A percentile compares a stretch with the other conserved stretches of the same genome.
phyloP scores from a whole-genome alignment of 352 stramenopile species.

The Thalassiosira livingstoniorum region DNA sequence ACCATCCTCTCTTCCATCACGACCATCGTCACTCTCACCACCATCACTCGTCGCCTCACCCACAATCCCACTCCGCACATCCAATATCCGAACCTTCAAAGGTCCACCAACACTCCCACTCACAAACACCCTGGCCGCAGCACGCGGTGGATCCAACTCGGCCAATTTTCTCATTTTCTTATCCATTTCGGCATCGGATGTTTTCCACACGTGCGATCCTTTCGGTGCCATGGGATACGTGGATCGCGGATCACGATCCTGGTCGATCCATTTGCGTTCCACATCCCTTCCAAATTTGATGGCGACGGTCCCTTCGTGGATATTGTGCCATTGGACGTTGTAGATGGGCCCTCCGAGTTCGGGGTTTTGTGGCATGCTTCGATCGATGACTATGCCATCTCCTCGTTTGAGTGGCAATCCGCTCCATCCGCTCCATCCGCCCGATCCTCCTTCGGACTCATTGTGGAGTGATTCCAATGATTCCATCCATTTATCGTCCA shows the following conservation, averaged over 20 bases:
- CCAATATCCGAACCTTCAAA: conserved; percentile 56
- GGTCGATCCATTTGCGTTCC: conserved; percentile 48
- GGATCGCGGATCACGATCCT: conserved; percentile 19
- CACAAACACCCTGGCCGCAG: conserved; percentile 53
- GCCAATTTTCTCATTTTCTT: conserved; percentile 71
- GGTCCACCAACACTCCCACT: conserved; percentile 47
- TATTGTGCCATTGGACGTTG: conserved; percentile 49
- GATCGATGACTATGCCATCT: conserved; percentile 81
- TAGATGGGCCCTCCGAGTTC: conserved; percentile 83
- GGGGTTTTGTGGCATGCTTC: conserved; percentile 71
- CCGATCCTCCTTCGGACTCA: not conserved
- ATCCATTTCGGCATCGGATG: conserved; percentile 66
- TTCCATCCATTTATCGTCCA: conserved; percentile 37
- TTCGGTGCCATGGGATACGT: conserved; percentile 51
- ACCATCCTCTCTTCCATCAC: no score
- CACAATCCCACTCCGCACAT: conserved; percentile 43
- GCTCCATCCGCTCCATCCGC: not conserved
- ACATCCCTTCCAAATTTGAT: conserved; percentile 65
- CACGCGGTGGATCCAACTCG: conserved; percentile 51
- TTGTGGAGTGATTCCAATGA: no score
- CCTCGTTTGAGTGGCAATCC: conserved; percentile 61
- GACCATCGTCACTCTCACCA: no score
- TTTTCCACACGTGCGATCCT: conserved; percentile 77
- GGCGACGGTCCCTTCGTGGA: conserved; percentile 27
- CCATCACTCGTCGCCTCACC: conserved; percentile 43